Evolutionary conservation across 805 yeast species (phyloP).

Genomic region (Priceomyces castillae): DNA sequence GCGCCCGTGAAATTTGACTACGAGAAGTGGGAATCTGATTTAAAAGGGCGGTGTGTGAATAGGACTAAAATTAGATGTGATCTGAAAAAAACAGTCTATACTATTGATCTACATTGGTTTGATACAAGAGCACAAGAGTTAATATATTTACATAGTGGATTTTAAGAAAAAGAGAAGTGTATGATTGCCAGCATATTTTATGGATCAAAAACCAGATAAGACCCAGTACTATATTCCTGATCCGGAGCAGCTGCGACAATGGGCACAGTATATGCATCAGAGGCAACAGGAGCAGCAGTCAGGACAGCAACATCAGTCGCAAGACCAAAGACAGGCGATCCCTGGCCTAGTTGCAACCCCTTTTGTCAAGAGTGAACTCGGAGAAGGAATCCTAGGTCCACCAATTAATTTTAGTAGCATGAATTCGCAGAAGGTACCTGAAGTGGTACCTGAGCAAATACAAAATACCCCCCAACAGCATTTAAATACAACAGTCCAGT

Average conservation of each 20-base stretch:
- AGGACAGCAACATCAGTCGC: constrained; percentile 5
- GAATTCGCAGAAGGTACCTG: neutral
- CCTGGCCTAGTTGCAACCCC: neutral
- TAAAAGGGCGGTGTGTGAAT: no score
- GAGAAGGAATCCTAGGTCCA: constrained; percentile 7
- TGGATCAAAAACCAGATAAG: constrained; percentile 8
- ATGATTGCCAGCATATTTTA: constrained; percentile 3
- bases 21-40: no score
- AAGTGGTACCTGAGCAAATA: neutral
- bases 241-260: constrained; percentile 2
- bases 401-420: constrained; percentile 7
- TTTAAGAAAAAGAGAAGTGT: neutral
- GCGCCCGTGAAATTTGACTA: no score
- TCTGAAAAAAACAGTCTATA: no score
- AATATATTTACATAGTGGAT: neutral
- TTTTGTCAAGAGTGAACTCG: constrained; percentile 4
- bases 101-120: neutral
- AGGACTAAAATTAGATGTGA: no score
- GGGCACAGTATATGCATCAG: constrained; percentile 5
- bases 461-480: neutral
- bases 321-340: neutral
- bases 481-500: neutral
- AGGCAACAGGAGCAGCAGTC: constrained; percentile 9
- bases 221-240: constrained; percentile 6
- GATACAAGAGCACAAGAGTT: neutral